Evolutionary conservation across 2,329 filamentous ascomycete genomes (phyloP).

Genomic region (Teratosphaeria pseudoeucalypti): DNA sequence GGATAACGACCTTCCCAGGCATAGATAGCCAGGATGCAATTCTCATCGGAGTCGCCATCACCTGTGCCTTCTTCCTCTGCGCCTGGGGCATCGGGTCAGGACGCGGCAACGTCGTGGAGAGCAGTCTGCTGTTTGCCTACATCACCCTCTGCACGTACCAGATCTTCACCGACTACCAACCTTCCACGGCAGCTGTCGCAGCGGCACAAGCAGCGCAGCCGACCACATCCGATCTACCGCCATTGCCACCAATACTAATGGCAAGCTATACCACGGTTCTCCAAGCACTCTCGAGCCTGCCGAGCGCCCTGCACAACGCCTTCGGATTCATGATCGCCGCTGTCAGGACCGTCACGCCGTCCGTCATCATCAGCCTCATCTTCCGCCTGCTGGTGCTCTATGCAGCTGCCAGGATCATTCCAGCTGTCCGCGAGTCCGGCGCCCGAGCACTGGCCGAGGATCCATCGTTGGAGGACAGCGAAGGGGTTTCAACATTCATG

Average conservation of each 20-base stretch:
- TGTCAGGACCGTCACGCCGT: slow-evolving; percentile 89
- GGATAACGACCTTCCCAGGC: slow-evolving; percentile 85
- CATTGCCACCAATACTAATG: slow-evolving; percentile 96
- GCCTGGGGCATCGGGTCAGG: slow-evolving; percentile 91
- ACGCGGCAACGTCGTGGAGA: slow-evolving; percentile 88
- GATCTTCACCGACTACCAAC: slow-evolving; percentile 96
- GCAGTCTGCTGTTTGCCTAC: slow-evolving; percentile 90
- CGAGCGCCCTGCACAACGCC: slow-evolving; percentile 69
- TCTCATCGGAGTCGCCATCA: slow-evolving; percentile 84
- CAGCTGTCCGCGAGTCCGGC: slow-evolving; percentile 78
- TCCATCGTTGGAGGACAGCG: slow-evolving; percentile 64
- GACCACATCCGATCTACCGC: slow-evolving; percentile 78
- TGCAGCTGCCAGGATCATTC: slow-evolving; percentile 89
- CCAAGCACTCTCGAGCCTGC: slow-evolving; percentile 72
- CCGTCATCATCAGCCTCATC: slow-evolving; percentile 85
- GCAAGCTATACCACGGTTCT: slow-evolving; percentile 89
- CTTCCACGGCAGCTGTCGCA: slow-evolving; percentile 45
- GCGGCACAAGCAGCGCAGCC: slow-evolving; percentile 32
- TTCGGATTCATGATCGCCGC: slow-evolving; percentile 83
- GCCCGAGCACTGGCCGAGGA: slow-evolving; percentile 75
- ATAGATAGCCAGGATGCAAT: slow-evolving; percentile 87
- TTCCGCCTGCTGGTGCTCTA: slow-evolving; percentile 95
- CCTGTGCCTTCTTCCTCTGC: slow-evolving; percentile 83
- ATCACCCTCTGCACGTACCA: slow-evolving; percentile 98
- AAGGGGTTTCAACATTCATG: slow-evolving; percentile 63